Percentiles rank a stretch among this genome's conserved stretches.
Evolutionary conservation across 192 early-diverging fungal species (phyloP).

Genomic region (Allomyces arbusculus): DNA sequence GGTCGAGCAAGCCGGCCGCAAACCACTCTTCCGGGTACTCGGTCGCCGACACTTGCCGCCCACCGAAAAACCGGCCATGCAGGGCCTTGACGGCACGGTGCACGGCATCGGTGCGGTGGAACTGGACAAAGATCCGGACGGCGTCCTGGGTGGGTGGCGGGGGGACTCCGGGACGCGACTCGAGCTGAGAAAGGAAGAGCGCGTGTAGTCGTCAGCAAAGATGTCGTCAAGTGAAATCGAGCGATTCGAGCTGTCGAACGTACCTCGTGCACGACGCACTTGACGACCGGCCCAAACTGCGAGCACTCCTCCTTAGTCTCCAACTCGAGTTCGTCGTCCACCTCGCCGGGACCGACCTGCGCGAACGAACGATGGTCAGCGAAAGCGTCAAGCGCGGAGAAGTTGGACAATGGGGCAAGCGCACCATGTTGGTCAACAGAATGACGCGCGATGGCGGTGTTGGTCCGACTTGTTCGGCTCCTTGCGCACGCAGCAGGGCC

Average conservation of each 20-base stretch:
- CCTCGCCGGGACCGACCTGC: slow-evolving; percentile 45
- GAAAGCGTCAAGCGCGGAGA: too few species aligned
- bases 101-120: slow-evolving; percentile 25
- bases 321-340: slow-evolving; percentile 46
- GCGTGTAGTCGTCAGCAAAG: neutral
- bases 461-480: neutral
- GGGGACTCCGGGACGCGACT: slow-evolving; percentile 21
- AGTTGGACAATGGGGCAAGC: too few species aligned
- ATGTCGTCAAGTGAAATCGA: neutral
- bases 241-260: slow-evolving; percentile 1
- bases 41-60: slow-evolving; percentile 32
- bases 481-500: too few species aligned
- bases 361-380: neutral
- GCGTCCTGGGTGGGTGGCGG: slow-evolving; percentile 35
- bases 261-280: slow-evolving; percentile 46
- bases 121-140: slow-evolving; percentile 64
- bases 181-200: neutral
- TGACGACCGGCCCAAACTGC: slow-evolving; percentile 52
- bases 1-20: too few species aligned
- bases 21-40: too few species aligned
- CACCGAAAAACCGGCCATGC: slow-evolving; percentile 59
- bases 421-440: slow-evolving; percentile 49
- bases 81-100: slow-evolving; percentile 27
- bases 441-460: slow-evolving; percentile 22
- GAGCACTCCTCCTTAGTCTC: slow-evolving; percentile 60